These are phyloP conservation scores for Dactylorhiza incarnata DNA, from an alignment of 106 monocot species.

Conservation along the genomic window DNA sequence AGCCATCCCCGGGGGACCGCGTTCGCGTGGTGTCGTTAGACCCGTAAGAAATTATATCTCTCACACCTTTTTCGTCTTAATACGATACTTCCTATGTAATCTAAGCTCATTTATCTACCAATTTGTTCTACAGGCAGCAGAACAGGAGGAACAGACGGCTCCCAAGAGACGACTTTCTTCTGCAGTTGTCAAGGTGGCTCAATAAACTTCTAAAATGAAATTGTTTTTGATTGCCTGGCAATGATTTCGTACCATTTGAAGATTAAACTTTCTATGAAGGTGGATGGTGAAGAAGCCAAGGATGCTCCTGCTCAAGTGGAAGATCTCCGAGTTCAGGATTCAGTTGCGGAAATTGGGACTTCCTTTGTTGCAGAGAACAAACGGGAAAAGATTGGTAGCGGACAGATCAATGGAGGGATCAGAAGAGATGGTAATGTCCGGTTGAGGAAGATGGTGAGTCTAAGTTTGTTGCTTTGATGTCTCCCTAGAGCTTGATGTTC, in stretches of 20 bases:
- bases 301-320: conserved; percentile 12
- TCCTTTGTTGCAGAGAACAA: conserved; percentile 18
- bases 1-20: conserved; percentile 23
- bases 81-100: background rate
- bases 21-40: conserved; percentile 43
- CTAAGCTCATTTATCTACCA: background rate
- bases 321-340: conserved; percentile 20
- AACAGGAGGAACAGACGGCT: conserved; percentile 55
- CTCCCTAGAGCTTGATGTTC: background rate
- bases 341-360: conserved; percentile 3
- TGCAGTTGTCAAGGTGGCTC: conserved; percentile 66
- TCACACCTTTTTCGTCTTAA: background rate
- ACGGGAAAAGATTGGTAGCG: conserved; percentile 8
- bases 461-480: background rate
- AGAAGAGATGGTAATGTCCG: conserved; percentile 42
- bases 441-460: conserved; percentile 45
- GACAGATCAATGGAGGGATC: conserved; percentile 27
- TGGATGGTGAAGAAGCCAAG: conserved; percentile 46
- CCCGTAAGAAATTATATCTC: conserved; percentile 36
- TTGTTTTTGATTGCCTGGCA: background rate
- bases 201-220: background rate
- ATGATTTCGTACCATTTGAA: background rate
- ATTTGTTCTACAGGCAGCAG: conserved; percentile 23
- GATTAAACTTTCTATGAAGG: conserved; percentile 29
- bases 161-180: conserved; percentile 76